Percentiles rank a stretch among this genome's conserved stretches.
phyloP scores from a whole-genome alignment of 306 rosid genomes.

The Cercis canadensis region DNA sequence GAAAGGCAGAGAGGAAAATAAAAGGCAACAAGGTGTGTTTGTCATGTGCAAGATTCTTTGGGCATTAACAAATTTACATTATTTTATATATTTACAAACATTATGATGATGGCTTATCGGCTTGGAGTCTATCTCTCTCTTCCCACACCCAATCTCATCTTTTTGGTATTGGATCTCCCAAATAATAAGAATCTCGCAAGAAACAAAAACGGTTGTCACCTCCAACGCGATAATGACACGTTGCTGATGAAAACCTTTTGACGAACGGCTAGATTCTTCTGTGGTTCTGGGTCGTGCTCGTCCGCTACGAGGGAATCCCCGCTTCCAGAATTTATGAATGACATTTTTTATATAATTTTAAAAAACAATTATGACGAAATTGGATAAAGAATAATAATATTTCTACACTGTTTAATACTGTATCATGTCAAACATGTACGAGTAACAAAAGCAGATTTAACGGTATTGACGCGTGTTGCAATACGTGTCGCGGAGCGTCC shows the following conservation, averaged over 20 bases:
- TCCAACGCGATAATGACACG: slow-evolving; percentile 36
- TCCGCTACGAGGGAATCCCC: slow-evolving; percentile 39
- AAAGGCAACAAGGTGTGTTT: slow-evolving; percentile 18
- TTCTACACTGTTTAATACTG: no score
- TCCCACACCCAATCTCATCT: slow-evolving; percentile 1
- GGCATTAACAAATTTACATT: background rate
- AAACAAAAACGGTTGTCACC: slow-evolving; percentile 6
- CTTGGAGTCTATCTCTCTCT: background rate
- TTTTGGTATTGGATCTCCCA: slow-evolving; percentile 38
- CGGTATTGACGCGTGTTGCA: background rate
- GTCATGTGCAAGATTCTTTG: slow-evolving; percentile 43
- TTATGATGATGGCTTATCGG: slow-evolving; percentile 10
- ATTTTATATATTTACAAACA: no score
- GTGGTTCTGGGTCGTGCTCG: slow-evolving; percentile 26
- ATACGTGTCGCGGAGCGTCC: slow-evolving; percentile 40
- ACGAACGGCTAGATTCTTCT: slow-evolving; percentile 44
- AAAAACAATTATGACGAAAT: no score
- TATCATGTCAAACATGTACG: no score
- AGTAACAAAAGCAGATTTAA: no score
- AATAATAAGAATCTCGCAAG: slow-evolving; percentile 27
- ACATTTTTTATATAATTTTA: no score
- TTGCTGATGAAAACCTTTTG: slow-evolving; percentile 2
- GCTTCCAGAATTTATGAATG: slow-evolving; percentile 39
- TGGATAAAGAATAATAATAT: no score
- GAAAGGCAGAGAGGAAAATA: no score